Evolutionary conservation across 768 basidiomycete genomes (phyloP).

Genomic region (Collybia sordida): DNA sequence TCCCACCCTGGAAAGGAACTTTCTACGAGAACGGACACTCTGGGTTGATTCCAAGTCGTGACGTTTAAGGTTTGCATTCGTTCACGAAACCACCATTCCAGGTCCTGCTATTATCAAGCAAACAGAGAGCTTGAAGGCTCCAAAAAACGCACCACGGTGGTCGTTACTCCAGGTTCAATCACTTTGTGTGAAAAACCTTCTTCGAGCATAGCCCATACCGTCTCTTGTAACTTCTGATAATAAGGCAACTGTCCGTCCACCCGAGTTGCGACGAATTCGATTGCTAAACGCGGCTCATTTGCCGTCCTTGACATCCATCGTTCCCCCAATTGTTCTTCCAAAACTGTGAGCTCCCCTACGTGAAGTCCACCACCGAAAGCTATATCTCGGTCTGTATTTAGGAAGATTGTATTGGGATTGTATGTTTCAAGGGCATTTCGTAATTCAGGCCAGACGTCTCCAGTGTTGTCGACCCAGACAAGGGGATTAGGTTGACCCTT

Average conservation of each 20-base stretch:
- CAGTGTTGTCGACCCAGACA: constrained; percentile 50
- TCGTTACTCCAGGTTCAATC: constrained; percentile 42
- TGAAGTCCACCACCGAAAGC: constrained; percentile 51
- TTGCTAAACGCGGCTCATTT: constrained; percentile 43
- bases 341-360: constrained; percentile 41
- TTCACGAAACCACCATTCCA: constrained; percentile 56
- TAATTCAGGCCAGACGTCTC: constrained; percentile 45
- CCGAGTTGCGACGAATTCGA: constrained; percentile 47
- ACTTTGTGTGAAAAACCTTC: constrained; percentile 49
- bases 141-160: constrained; percentile 31
- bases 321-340: constrained; percentile 36
- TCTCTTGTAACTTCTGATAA: constrained; percentile 49
- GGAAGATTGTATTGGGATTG: constrained; percentile 39
- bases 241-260: constrained; percentile 40
- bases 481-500: constrained; percentile 40
- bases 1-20: constrained; percentile 42
- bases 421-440: constrained; percentile 31
- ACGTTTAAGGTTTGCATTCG: constrained; percentile 46
- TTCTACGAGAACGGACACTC: constrained; percentile 44
- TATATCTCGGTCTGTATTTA: constrained; percentile 46
- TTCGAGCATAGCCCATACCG: constrained; percentile 49
- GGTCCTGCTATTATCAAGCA: constrained; percentile 29
- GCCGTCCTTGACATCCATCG: constrained; percentile 40
- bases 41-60: constrained; percentile 53
- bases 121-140: no score